phyloP scores from a whole-genome alignment of 139 green algal genomes.

The Auxenochlorella pyrenoidosa region DNA sequence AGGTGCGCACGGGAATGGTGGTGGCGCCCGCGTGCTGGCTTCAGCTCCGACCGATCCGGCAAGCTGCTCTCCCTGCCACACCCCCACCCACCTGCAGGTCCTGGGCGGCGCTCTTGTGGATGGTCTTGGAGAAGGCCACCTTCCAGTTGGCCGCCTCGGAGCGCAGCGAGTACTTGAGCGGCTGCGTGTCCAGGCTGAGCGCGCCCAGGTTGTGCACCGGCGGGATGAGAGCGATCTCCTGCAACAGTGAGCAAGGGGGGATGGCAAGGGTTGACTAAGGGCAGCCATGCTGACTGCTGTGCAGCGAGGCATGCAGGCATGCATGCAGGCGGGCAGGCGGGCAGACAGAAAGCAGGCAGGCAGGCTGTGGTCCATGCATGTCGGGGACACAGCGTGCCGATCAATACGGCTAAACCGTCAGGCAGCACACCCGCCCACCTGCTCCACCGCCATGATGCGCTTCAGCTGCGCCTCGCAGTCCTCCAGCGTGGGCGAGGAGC shows the following conservation, averaged over 20 bases:
- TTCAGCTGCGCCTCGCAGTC: slow-evolving; percentile 90
- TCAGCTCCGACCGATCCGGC: no score
- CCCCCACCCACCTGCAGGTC: slow-evolving; percentile 81
- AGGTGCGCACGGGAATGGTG: no score
- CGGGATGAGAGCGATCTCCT: slow-evolving; percentile 19
- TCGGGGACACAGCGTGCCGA: no score
- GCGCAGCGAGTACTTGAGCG: slow-evolving; percentile 88
- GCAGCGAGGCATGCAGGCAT: not conserved
- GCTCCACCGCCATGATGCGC: slow-evolving; percentile 85
- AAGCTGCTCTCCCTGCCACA: no score
- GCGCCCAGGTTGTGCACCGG: slow-evolving; percentile 88
- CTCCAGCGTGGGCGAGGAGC: slow-evolving; percentile 83
- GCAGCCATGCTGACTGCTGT: no score
- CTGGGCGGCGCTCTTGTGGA: slow-evolving; percentile 86
- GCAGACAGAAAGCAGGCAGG: no score
- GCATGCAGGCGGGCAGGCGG: no score
- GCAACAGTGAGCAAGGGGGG: not conserved
- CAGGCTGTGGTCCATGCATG: no score
- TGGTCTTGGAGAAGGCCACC: slow-evolving; percentile 91
- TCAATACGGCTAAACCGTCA: no score
- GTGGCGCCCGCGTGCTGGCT: no score
- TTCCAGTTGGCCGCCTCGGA: slow-evolving; percentile 91
- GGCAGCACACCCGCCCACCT: slow-evolving; percentile 45
- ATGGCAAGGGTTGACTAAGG: no score
- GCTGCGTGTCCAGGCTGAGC: slow-evolving; percentile 84